Conservation (phyloP, 2,329 filamentous ascomycete genomes). For the Coniochaeta sp. region DNA sequence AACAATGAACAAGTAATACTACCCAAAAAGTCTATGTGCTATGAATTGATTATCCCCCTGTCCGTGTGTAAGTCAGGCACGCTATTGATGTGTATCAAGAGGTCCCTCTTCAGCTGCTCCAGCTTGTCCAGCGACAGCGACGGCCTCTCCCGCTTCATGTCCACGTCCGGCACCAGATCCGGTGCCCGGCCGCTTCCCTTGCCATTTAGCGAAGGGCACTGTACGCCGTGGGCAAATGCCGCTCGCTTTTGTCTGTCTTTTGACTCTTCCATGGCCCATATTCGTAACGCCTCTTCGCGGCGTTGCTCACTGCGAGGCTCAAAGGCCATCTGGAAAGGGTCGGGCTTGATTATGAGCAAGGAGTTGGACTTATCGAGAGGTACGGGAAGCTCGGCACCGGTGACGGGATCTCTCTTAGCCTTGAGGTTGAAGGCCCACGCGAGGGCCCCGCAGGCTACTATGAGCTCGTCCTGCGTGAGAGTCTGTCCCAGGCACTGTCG, state of each 20-base stretch:
- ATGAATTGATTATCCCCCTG: neutral
- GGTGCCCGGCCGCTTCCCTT: neutral
- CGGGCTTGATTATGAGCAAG: slow-evolving; percentile 49
- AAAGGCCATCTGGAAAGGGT: slow-evolving; percentile 46
- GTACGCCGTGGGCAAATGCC: slow-evolving; percentile 15
- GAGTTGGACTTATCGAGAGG: slow-evolving; percentile 43
- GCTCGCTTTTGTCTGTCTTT: slow-evolving; percentile 16
- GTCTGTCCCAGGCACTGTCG: slow-evolving; percentile 30
- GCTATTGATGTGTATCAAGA: slow-evolving; percentile 3
- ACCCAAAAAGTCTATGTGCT: slow-evolving; percentile 2
- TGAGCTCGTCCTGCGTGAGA: slow-evolving; percentile 34
- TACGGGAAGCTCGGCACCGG: slow-evolving; percentile 31
- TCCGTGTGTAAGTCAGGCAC: neutral
- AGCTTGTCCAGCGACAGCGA: neutral
- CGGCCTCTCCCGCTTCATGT: neutral
- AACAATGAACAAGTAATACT: neutral
- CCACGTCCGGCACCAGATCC: neutral
- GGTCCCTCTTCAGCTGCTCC: slow-evolving; percentile 4
- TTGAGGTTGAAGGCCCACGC: slow-evolving; percentile 33
- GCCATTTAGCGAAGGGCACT: neutral
- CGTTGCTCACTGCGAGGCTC: slow-evolving; percentile 37
- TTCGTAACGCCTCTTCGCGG: slow-evolving; percentile 25
- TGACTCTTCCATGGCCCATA: slow-evolving; percentile 26
- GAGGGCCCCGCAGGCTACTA: slow-evolving; percentile 42
- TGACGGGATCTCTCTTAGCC: slow-evolving; percentile 32